Conservation (phyloP, 768 basidiomycete genomes). For the Trametes meyenii region DNA sequence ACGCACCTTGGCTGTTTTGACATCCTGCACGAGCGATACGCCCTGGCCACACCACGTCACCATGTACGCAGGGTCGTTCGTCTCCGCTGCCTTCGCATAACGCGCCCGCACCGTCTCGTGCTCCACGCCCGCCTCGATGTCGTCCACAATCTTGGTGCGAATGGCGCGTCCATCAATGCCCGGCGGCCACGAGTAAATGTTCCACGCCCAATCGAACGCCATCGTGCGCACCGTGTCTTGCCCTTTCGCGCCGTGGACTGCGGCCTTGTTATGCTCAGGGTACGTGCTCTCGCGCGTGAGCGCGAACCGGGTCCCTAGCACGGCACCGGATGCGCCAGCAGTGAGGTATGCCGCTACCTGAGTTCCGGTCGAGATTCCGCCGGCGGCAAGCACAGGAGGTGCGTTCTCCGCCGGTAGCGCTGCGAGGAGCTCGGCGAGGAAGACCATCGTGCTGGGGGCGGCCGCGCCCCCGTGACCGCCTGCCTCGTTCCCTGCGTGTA, state of each 20-base stretch:
- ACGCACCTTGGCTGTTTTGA: slow-evolving; percentile 44
- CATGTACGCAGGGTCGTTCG: slow-evolving; percentile 45
- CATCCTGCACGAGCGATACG: slow-evolving; percentile 56
- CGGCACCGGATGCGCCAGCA: slow-evolving; percentile 69
- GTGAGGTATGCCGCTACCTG: slow-evolving; percentile 68
- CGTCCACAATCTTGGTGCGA: slow-evolving; percentile 57
- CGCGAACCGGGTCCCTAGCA: slow-evolving; percentile 76
- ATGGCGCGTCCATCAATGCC: slow-evolving; percentile 53
- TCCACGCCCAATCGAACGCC: slow-evolving; percentile 38
- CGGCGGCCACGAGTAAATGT: slow-evolving; percentile 37
- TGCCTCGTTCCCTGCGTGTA: slow-evolving; percentile 65
- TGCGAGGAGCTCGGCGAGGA: slow-evolving; percentile 58
- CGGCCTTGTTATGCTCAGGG: slow-evolving; percentile 36
- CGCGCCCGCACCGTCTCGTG: slow-evolving; percentile 46
- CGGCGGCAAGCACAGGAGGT: slow-evolving; percentile 70
- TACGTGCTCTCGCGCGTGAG: slow-evolving; percentile 62
- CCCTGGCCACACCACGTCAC: slow-evolving; percentile 73
- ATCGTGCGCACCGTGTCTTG: slow-evolving; percentile 35
- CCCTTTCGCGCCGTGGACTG: slow-evolving; percentile 33
- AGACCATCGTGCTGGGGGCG: slow-evolving; percentile 60
- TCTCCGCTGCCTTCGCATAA: slow-evolving; percentile 48
- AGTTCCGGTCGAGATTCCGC: slow-evolving; percentile 65
- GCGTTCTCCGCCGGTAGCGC: slow-evolving; percentile 42
- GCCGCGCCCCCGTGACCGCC: slow-evolving; percentile 72
- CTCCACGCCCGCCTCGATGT: slow-evolving; percentile 52